These are phyloP conservation scores for Globisporangium camurandrum DNA, from an alignment of 352 stramenopile species.

Conservation along the genomic window DNA sequence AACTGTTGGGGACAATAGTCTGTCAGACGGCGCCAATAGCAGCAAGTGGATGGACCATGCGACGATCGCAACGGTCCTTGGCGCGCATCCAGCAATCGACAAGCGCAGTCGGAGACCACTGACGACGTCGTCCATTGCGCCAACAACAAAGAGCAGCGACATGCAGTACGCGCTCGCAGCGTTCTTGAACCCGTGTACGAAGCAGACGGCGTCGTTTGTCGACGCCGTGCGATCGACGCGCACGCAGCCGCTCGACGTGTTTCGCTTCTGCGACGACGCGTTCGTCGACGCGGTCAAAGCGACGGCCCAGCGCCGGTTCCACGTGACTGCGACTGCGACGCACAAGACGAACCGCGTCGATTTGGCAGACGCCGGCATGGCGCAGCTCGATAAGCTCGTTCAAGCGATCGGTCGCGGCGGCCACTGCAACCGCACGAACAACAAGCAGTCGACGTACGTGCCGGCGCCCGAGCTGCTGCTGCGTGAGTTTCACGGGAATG, in stretches of 20 bases:
- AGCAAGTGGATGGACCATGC: too few species aligned
- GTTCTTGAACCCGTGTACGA: constrained; percentile 40
- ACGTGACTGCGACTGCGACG: too few species aligned
- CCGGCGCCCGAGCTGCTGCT: constrained; percentile 59
- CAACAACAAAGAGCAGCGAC: constrained; percentile 15
- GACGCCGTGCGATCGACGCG: constrained; percentile 22
- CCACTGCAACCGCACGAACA: constrained; percentile 58
- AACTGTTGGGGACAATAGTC: too few species aligned
- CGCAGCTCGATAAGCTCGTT: constrained; percentile 65
- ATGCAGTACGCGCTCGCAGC: constrained; percentile 33
- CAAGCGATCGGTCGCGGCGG: constrained; percentile 52
- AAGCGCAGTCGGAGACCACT: constrained; percentile 4
- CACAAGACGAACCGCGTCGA: constrained; percentile 64
- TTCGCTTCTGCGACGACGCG: constrained; percentile 60
- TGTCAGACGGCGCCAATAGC: constrained; percentile 12
- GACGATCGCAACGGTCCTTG: constrained; percentile 18
- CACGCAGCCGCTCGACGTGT: constrained; percentile 26
- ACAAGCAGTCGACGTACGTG: constrained; percentile 69
- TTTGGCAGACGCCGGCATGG: constrained; percentile 59
- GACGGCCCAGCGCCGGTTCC: constrained; percentile 49
- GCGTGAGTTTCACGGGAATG: constrained; percentile 58
- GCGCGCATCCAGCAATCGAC: constrained; percentile 4
- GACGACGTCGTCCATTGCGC: background rate
- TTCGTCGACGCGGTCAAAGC: constrained; percentile 53
- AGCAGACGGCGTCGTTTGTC: constrained; percentile 24